Conservation (phyloP, 139 green algal genomes). For the Diplosphaera chodatii region DNA sequence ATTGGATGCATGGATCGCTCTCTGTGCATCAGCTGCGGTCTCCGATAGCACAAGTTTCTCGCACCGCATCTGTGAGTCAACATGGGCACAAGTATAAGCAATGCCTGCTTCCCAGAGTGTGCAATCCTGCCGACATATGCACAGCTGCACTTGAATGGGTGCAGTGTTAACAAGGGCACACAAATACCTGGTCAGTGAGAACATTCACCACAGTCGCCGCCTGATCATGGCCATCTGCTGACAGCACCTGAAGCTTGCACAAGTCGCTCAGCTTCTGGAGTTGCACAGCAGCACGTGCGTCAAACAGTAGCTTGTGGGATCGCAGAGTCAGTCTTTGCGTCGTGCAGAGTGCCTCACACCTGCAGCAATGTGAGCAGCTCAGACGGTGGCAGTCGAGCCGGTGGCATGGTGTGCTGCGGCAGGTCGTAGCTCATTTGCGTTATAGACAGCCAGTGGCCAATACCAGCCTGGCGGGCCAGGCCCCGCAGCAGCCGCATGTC, state of each 20-base stretch:
- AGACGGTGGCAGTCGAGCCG: slow-evolving; percentile 2
- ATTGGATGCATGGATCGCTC: not conserved
- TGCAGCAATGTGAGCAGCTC: slow-evolving; percentile 16
- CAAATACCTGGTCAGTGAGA: not conserved
- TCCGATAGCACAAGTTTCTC: not conserved
- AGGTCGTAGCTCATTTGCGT: slow-evolving; percentile 23
- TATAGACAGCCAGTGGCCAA: slow-evolving; percentile 7
- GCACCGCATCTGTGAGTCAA: not conserved
- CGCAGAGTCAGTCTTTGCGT: too few relatives aligned
- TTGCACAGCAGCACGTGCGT: too few relatives aligned
- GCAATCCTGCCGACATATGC: too few relatives aligned
- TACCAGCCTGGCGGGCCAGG: slow-evolving; percentile 2
- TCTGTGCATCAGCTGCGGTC: not conserved
- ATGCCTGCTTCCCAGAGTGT: too few relatives aligned
- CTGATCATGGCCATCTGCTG: not conserved
- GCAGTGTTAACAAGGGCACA: too few relatives aligned
- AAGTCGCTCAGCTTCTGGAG: too few relatives aligned
- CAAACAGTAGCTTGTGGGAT: too few relatives aligned
- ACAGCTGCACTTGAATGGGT: too few relatives aligned
- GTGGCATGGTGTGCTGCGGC: slow-evolving; percentile 26
- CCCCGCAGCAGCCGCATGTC: slow-evolving; percentile 20
- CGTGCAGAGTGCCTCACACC: not conserved
- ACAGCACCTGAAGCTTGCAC: not conserved
- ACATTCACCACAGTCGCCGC: not conserved
- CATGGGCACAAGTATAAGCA: too few relatives aligned